Conservation (phyloP, 2,329 filamentous ascomycete species). For the Cylindrodendrum hubeiense region DNA sequence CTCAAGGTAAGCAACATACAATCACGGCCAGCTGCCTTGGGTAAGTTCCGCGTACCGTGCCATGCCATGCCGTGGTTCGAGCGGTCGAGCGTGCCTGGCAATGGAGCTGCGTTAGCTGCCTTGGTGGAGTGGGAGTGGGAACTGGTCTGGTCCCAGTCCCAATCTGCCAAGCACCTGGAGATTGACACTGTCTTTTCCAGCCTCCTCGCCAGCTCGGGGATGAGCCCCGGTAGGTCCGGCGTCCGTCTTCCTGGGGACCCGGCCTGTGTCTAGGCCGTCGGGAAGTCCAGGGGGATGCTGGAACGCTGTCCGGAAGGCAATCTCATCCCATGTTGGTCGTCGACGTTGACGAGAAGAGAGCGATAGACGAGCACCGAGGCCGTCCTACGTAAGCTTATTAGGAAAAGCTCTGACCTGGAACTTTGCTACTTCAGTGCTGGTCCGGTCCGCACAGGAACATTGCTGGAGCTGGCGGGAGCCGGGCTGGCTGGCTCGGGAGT, state of each 20-base stretch:
- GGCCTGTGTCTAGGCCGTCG: conserved; percentile 11
- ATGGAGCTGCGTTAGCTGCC: conserved; percentile 7
- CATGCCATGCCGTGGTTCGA: conserved; percentile 8
- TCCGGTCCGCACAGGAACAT: conserved; percentile 1
- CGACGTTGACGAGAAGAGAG: conserved; percentile 4
- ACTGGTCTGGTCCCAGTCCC: conserved; percentile 29
- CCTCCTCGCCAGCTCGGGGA: conserved; percentile 35
- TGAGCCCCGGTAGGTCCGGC: conserved; percentile 27
- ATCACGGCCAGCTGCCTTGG: not conserved
- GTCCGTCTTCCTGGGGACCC: conserved; percentile 20
- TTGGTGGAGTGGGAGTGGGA: conserved; percentile 24
- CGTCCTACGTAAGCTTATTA: conserved; percentile 4
- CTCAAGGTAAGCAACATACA: not conserved
- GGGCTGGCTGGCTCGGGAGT: conserved; percentile 6
- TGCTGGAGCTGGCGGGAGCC: conserved; percentile 6
- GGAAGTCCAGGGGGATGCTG: conserved; percentile 20
- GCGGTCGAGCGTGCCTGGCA: conserved; percentile 8
- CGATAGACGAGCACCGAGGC: conserved; percentile 2
- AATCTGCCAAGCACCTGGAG: conserved; percentile 42
- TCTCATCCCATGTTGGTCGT: conserved; percentile 18
- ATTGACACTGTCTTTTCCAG: conserved; percentile 38
- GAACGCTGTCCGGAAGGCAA: conserved; percentile 18
- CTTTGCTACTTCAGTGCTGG: conserved; percentile 8
- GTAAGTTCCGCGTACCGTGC: conserved; percentile 8
- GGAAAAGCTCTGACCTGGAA: conserved; percentile 3